Evolutionary conservation across 305 asterid species (phyloP).

Genomic region (Solanum aculeatissimum): DNA sequence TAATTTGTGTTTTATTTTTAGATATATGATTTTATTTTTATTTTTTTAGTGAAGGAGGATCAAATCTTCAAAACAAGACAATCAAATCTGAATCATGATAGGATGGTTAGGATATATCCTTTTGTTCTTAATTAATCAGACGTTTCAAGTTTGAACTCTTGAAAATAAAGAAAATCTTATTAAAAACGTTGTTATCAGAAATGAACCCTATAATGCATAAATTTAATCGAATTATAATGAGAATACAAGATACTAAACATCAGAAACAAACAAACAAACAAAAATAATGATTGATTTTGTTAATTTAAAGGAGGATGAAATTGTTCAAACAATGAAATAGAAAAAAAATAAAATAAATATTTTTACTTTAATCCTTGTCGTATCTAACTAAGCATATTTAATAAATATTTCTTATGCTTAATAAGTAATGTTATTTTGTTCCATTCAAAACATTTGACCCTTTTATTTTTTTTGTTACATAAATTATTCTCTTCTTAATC

Average conservation of each 20-base stretch:
- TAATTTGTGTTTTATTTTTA: no score
- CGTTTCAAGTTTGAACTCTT: not conserved
- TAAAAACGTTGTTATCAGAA: not conserved
- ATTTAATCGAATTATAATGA: not conserved
- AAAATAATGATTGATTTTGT: not conserved
- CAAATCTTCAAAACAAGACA: not conserved
- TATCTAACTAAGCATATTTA: not conserved
- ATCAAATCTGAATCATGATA: not conserved
- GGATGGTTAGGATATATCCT: accelerated
- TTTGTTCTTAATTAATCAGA: not conserved
- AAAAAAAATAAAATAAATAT: not conserved
- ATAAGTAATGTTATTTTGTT: not conserved
- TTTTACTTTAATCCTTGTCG: not conserved
- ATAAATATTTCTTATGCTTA: not conserved
- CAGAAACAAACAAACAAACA: no score
- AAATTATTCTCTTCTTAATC: not conserved
- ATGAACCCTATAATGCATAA: not conserved
- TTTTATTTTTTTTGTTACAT: not conserved
- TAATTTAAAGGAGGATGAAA: not conserved
- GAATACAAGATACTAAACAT: no score
- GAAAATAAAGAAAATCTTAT: not conserved
- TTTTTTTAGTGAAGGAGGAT: not conserved
- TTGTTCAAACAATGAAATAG: not conserved
- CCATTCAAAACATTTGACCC: not conserved
- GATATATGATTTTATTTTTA: not conserved